Conservation (phyloP, 2,329 filamentous ascomycete genomes). For the Tolypocladium paradoxum region DNA sequence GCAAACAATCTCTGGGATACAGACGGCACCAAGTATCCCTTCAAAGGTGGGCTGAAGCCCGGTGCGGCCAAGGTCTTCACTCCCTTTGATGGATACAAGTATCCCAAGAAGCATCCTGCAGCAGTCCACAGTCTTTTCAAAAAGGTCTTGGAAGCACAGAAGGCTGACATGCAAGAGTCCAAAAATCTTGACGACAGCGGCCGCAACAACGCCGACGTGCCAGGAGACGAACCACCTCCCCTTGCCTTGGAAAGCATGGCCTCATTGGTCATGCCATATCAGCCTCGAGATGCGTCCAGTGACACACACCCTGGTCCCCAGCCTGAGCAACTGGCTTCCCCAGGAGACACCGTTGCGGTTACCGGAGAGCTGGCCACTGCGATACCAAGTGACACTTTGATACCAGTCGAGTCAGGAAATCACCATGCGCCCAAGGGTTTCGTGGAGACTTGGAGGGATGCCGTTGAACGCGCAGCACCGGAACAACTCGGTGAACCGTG, state of each 20-base stretch:
- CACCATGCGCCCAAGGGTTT: neutral
- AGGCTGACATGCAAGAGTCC: neutral
- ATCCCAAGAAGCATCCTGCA: conserved; percentile 6
- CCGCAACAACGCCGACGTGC: too few species aligned
- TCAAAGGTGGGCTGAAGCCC: neutral
- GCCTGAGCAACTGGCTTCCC: neutral
- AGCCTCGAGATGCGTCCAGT: neutral
- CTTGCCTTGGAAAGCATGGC: neutral
- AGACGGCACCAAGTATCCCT: conserved; percentile 6
- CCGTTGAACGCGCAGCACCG: neutral
- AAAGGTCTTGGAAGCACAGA: neutral
- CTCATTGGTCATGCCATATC: neutral
- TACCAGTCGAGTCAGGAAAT: neutral
- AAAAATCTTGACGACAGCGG: neutral
- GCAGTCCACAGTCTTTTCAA: neutral
- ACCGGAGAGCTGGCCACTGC: neutral
- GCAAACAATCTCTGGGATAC: neutral
- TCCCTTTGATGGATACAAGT: conserved; percentile 8
- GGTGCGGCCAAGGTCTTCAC: conserved; percentile 1
- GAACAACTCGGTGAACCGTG: neutral
- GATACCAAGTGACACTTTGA: neutral
- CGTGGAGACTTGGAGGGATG: conserved; percentile 1
- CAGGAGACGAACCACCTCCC: neutral
- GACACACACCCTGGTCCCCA: neutral
- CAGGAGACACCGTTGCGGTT: neutral